Evolutionary conservation across 2,329 filamentous ascomycete genomes (phyloP).

Genomic region (Beauveria varroae): DNA sequence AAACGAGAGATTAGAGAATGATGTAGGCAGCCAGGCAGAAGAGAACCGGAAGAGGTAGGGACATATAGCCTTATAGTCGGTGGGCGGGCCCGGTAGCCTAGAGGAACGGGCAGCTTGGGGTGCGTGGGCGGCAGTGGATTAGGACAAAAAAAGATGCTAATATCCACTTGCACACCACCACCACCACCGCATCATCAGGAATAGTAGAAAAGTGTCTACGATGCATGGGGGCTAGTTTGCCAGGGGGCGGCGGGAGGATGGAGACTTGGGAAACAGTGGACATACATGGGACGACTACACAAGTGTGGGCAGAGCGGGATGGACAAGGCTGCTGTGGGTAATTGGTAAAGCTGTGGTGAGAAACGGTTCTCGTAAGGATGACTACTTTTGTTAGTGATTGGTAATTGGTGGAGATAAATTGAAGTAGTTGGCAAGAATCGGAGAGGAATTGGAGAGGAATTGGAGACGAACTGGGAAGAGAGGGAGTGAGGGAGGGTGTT

Average conservation of each 20-base stretch:
- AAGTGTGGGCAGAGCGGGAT: background rate
- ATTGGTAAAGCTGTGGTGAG: background rate
- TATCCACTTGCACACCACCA: background rate
- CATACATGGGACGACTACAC: slow-evolving; percentile 20
- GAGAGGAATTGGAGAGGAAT: background rate
- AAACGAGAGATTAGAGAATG: slow-evolving; percentile 10
- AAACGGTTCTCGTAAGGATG: background rate
- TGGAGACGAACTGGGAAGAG: background rate
- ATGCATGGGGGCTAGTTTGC: background rate
- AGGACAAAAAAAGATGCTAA: background rate
- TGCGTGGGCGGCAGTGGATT: background rate
- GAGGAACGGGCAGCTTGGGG: background rate
- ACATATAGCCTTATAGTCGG: slow-evolving; percentile 4
- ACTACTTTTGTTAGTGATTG: background rate
- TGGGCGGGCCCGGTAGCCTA: background rate
- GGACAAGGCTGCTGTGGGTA: background rate
- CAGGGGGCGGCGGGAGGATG: background rate
- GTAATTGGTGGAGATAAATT: background rate
- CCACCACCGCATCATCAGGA: background rate
- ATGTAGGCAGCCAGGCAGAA: background rate
- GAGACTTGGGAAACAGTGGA: slow-evolving; percentile 15
- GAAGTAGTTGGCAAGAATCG: too few species aligned
- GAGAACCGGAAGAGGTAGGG: background rate
- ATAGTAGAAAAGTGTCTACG: background rate
- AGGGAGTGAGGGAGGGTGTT: background rate